Conservation (phyloP, 495 filamentous ascomycete species). For the Hypoxylon fuscum region DNA sequence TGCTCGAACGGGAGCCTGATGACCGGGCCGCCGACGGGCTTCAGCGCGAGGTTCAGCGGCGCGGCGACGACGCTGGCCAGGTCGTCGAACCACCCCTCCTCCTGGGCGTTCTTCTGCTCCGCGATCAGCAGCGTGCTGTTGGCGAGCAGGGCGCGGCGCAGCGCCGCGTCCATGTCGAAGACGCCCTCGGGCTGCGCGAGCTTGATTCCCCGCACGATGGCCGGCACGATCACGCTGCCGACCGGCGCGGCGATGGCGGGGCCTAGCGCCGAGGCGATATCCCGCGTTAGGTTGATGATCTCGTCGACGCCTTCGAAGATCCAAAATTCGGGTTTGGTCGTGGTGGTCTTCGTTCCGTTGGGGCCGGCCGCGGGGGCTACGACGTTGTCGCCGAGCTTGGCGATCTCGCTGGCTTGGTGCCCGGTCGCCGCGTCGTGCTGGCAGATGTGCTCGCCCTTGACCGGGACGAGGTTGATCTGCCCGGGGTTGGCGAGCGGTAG, state of each 20-base stretch:
- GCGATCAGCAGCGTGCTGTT: neutral
- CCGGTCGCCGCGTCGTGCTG: constrained; percentile 12
- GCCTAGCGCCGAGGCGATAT: constrained; percentile 10
- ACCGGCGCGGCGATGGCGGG: constrained; percentile 6
- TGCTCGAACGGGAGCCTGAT: constrained; percentile 2
- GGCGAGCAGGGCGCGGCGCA: neutral
- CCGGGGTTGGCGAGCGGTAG: constrained; percentile 32
- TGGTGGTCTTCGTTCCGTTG: neutral
- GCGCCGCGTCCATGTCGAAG: neutral
- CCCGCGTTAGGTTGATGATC: constrained; percentile 7
- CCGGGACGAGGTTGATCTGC: constrained; percentile 28
- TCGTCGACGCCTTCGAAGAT: constrained; percentile 24
- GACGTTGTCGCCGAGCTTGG: constrained; percentile 15
- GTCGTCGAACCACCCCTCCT: neutral
- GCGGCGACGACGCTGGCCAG: neutral
- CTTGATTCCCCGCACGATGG: constrained; percentile 1
- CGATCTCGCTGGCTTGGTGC: constrained; percentile 3
- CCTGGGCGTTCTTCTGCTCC: neutral
- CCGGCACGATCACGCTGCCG: neutral
- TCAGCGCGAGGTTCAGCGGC: neutral
- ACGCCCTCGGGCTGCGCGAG: neutral
- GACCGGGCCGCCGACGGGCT: too few relatives aligned
- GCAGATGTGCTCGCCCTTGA: constrained; percentile 3
- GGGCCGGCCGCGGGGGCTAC: neutral
- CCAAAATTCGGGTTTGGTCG: constrained; percentile 10